A percentile compares a stretch with the other conserved stretches of the same genome.
These are phyloP conservation scores for Malus sylvestris DNA, from an alignment of 306 rosid species.

Conservation along the genomic window DNA sequence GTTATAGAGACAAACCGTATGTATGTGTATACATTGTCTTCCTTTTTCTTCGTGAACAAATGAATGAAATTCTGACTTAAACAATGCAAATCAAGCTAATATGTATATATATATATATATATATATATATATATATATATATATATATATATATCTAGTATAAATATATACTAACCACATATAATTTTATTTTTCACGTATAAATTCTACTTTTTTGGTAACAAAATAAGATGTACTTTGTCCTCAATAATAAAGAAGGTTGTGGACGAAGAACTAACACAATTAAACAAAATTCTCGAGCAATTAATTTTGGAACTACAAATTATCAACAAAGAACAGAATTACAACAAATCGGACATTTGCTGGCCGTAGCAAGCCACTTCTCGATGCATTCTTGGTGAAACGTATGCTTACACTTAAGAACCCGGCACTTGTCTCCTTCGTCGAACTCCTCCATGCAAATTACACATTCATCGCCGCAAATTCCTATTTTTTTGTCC, in stretches of 20 bases:
- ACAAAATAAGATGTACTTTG: no score
- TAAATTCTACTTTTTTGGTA: not conserved
- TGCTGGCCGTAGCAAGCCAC: slow-evolving; percentile 5
- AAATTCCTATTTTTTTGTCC: not conserved
- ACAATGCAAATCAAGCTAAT: not conserved
- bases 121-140: no score
- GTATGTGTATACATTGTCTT: not conserved
- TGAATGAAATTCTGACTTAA: not conserved
- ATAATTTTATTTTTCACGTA: not conserved
- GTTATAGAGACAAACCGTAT: not conserved
- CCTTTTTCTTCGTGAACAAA: not conserved
- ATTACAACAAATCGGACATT: slow-evolving; percentile 20
- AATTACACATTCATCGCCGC: not conserved
- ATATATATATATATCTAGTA: no score
- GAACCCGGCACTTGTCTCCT: slow-evolving; percentile 10
- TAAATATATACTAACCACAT: no score
- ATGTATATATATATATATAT: no score
- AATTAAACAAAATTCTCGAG: not conserved
- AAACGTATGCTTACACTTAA: slow-evolving; percentile 7
- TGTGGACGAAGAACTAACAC: not conserved
- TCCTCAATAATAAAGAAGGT: no score
- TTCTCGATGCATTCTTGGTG: slow-evolving; percentile 4
- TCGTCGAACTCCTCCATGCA: slow-evolving; percentile 18
- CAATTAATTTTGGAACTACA: not conserved
- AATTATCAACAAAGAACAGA: not conserved